A percentile compares a stretch with the other conserved stretches of the same genome.
Evolutionary conservation across 208 protist species (phyloP).

Genomic region (Herpetomonas muscarum): DNA sequence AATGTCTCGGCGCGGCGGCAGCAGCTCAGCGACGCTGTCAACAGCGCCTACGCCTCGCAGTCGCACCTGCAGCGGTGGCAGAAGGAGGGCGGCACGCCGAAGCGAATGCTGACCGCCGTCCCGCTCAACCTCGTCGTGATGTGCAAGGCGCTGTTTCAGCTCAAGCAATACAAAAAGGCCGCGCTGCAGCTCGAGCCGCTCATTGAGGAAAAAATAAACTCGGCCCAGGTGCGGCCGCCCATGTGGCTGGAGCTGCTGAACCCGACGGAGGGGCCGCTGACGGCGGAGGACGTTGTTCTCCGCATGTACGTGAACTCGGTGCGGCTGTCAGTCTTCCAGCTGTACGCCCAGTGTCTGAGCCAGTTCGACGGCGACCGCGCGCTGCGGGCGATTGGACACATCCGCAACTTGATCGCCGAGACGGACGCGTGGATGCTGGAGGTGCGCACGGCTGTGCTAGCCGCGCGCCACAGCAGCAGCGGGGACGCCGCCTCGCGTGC

Average conservation of each 20-base stretch:
- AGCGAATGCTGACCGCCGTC: slow-evolving; percentile 67
- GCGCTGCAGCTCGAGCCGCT: slow-evolving; percentile 80
- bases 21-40: slow-evolving; percentile 82
- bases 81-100: slow-evolving; percentile 51
- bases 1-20: slow-evolving; percentile 68
- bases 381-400: slow-evolving; percentile 37
- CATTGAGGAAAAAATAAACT: slow-evolving; percentile 74
- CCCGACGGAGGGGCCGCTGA: slow-evolving; percentile 45
- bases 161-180: slow-evolving; percentile 79
- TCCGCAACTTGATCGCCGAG: slow-evolving; percentile 38
- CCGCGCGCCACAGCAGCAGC: slow-evolving; percentile 6
- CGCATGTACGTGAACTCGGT: slow-evolving; percentile 64
- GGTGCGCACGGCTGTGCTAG: slow-evolving; percentile 23
- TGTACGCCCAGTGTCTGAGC: slow-evolving; percentile 77
- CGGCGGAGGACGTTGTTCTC: slow-evolving; percentile 58
- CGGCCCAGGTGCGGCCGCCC: slow-evolving; percentile 59
- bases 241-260: slow-evolving; percentile 65
- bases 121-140: slow-evolving; percentile 68
- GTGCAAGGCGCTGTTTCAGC: slow-evolving; percentile 63
- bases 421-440: slow-evolving; percentile 48
- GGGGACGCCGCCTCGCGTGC: too few relatives aligned
- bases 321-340: slow-evolving; percentile 64
- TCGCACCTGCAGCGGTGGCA: slow-evolving; percentile 74
- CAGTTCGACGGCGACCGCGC: slow-evolving; percentile 73
- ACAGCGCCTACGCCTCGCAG: slow-evolving; percentile 83